Conservation (phyloP, 345 rosid species). For the Streptanthus diversifolius region DNA sequence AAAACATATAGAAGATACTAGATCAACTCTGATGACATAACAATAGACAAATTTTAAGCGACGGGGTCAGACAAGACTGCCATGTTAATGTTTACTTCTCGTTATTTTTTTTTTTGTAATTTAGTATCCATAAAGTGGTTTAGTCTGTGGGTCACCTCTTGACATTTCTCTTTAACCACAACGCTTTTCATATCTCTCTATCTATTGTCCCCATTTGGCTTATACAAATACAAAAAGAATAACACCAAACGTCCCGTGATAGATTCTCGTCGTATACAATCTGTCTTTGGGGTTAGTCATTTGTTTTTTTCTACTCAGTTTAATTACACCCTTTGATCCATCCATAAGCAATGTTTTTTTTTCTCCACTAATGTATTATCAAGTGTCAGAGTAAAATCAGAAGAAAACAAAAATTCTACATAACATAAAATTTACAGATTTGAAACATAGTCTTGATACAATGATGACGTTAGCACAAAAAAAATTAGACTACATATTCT, state of each 20-base stretch:
- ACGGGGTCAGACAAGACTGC: constrained; percentile 10
- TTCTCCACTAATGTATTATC: neutral
- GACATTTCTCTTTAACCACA: neutral
- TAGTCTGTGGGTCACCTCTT: constrained; percentile 11
- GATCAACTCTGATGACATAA: constrained; percentile 4
- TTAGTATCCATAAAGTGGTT: neutral
- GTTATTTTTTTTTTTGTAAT: neutral
- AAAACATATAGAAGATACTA: neutral
- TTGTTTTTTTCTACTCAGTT: neutral
- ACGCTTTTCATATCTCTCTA: neutral
- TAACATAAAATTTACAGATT: neutral
- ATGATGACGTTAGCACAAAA: neutral
- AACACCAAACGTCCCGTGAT: constrained; percentile 25
- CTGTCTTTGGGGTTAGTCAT: neutral
- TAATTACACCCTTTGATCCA: neutral
- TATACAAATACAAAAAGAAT: neutral
- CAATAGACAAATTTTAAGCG: neutral
- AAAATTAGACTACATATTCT: neutral
- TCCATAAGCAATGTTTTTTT: neutral
- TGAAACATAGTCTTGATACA: neutral
- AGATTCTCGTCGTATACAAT: constrained; percentile 22
- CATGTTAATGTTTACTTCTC: constrained; percentile 12
- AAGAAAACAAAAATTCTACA: neutral
- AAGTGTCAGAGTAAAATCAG: neutral
- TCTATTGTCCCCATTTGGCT: constrained; percentile 11